A percentile compares a stretch with the other conserved stretches of the same genome.
phyloP scores from a whole-genome alignment of 345 rosid genomes.

The Durio zibethinus region DNA sequence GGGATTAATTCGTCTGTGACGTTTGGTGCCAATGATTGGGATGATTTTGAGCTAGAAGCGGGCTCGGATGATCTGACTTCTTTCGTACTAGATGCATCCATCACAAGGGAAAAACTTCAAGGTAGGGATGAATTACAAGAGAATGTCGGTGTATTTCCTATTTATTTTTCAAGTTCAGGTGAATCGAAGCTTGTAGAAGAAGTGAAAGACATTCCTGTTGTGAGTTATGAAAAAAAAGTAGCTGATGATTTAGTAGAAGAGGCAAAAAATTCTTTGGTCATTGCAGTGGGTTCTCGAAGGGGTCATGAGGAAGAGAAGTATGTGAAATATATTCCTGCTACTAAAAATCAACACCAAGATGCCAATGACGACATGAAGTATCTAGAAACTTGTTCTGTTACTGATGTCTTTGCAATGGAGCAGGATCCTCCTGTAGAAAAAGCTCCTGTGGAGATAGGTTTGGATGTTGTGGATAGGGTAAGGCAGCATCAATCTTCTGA shows the following conservation, averaged over 20 bases:
- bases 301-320: slow-evolving; percentile 21
- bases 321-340: slow-evolving; percentile 27
- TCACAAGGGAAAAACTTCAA: slow-evolving; percentile 25
- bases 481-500: slow-evolving; percentile 19
- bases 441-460: slow-evolving; percentile 20
- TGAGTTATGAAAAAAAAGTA: slow-evolving; percentile 30
- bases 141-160: slow-evolving; percentile 16
- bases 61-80: slow-evolving; percentile 35
- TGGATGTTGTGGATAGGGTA: slow-evolving; percentile 20
- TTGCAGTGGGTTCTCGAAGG: slow-evolving; percentile 22
- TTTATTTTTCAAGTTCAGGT: slow-evolving; percentile 22
- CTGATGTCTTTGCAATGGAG: slow-evolving; percentile 39
- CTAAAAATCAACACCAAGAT: slow-evolving; percentile 31
- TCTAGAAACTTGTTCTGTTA: slow-evolving; percentile 35
- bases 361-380: slow-evolving; percentile 31
- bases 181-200: slow-evolving; percentile 35
- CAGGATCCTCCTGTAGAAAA: slow-evolving; percentile 35
- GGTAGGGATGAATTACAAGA: slow-evolving; percentile 27
- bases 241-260: slow-evolving; percentile 21
- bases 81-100: slow-evolving; percentile 27
- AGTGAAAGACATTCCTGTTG: slow-evolving; percentile 34
- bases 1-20: slow-evolving; percentile 69
- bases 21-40: slow-evolving; percentile 89
- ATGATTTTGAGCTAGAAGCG: slow-evolving; percentile 75
- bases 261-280: slow-evolving; percentile 16